Conservation (phyloP, 768 basidiomycete species). For the Panus rudis region DNA sequence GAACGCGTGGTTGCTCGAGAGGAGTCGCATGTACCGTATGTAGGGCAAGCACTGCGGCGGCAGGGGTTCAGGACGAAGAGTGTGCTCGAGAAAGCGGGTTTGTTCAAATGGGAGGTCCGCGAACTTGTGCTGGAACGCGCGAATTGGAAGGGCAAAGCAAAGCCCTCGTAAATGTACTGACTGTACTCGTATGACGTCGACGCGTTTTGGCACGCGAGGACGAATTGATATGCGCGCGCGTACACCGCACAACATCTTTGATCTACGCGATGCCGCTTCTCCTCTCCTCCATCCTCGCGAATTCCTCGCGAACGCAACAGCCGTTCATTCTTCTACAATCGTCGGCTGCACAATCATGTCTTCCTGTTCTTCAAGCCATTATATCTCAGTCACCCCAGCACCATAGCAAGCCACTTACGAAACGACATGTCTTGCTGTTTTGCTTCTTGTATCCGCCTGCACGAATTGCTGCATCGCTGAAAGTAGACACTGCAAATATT, state of each 20-base stretch:
- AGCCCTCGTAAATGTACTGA: too few relatives aligned
- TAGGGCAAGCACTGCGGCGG: slow-evolving; percentile 35
- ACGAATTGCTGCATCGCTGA: slow-evolving; percentile 30
- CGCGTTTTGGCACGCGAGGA: too few relatives aligned
- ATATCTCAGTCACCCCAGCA: too few relatives aligned
- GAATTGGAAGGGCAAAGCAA: slow-evolving; percentile 9
- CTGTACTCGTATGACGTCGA: too few relatives aligned
- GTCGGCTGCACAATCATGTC: slow-evolving; percentile 20
- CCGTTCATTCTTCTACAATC: slow-evolving; percentile 20
- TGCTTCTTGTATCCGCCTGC: slow-evolving; percentile 52
- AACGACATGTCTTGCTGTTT: slow-evolving; percentile 37
- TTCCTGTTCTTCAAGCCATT: slow-evolving; percentile 16
- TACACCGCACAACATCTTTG: too few relatives aligned
- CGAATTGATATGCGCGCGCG: too few relatives aligned
- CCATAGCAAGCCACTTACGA: slow-evolving; percentile 1
- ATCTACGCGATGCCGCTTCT: background rate
- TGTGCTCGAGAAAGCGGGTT: slow-evolving; percentile 39
- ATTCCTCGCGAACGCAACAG: slow-evolving; percentile 9
- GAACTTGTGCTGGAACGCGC: slow-evolving; percentile 6
- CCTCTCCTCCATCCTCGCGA: background rate
- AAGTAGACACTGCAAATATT: slow-evolving; percentile 2
- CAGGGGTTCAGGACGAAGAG: slow-evolving; percentile 44
- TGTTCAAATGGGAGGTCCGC: slow-evolving; percentile 46
- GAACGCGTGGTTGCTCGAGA: slow-evolving; percentile 39
- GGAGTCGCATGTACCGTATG: slow-evolving; percentile 47